Percentiles rank a stretch among this genome's conserved stretches.
Evolutionary conservation across 805 yeast species (phyloP).

Genomic region (Komagataella phaffii): DNA sequence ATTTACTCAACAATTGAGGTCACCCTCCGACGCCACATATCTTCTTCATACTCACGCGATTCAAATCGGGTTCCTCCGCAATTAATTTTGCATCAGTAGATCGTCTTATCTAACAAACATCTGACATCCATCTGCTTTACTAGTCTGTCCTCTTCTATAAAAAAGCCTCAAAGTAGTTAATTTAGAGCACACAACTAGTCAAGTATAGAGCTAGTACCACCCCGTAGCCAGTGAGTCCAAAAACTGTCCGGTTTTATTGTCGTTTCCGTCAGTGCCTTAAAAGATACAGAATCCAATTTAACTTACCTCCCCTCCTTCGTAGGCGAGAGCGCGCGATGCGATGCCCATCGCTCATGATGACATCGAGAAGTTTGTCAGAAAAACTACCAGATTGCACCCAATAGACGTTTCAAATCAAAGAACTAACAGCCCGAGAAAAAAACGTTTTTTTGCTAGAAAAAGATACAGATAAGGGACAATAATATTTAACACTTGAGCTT

Average conservation of each 20-base stretch:
- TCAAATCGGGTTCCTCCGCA: not conserved
- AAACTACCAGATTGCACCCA: not conserved
- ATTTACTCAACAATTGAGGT: too few relatives aligned
- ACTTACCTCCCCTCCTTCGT: not conserved
- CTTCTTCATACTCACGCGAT: not conserved
- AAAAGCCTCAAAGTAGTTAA: not conserved
- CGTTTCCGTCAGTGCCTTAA: not conserved
- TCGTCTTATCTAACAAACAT: not conserved
- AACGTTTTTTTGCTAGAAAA: not conserved
- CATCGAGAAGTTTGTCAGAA: not conserved
- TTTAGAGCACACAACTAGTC: too few relatives aligned
- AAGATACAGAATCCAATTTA: not conserved
- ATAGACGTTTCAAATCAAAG: not conserved
- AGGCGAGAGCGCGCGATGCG: not conserved
- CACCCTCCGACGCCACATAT: too few relatives aligned
- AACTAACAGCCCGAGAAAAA: not conserved
- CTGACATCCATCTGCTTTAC: not conserved
- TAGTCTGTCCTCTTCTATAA: not conserved
- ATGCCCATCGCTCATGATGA: not conserved
- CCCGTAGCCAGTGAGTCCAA: not conserved
- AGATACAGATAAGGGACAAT: not conserved
- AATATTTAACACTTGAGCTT: not conserved
- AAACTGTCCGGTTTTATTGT: not conserved
- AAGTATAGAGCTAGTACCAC: too few relatives aligned
- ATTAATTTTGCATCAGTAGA: not conserved